Evolutionary conservation across 1,284 basidiomycete species (phyloP).

Genomic region (Tilletia horrida): DNA sequence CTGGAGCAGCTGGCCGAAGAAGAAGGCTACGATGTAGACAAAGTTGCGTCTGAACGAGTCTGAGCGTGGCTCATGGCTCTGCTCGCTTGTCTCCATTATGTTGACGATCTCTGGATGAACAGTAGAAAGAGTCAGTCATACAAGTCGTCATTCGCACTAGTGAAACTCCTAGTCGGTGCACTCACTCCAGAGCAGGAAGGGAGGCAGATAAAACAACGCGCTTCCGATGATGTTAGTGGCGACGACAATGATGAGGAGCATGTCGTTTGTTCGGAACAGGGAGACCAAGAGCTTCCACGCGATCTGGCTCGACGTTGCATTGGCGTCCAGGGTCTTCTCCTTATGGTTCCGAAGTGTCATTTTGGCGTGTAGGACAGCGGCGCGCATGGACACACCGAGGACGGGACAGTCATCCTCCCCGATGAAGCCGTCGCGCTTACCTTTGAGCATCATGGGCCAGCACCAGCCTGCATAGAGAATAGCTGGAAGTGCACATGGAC

Average conservation of each 20-base stretch:
- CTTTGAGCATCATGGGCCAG: constrained; percentile 11
- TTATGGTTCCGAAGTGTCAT: constrained; percentile 2
- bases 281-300: constrained; percentile 5
- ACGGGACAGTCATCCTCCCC: neutral
- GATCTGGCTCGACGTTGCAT: neutral
- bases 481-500: neutral
- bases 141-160: neutral
- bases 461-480: neutral
- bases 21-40: constrained; percentile 10
- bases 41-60: neutral
- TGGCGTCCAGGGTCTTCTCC: neutral
- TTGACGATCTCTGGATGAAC: constrained; percentile 2
- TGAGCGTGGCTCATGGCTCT: neutral
- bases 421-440: neutral
- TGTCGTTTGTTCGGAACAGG: constrained; percentile 3
- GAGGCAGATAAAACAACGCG: constrained; percentile 5
- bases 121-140: neutral
- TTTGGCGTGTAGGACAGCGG: constrained; percentile 13
- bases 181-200: neutral
- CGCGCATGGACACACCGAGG: constrained; percentile 13
- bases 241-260: neutral
- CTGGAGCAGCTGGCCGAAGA: constrained; percentile 11
- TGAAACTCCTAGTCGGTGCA: neutral
- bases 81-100: constrained; percentile 1
- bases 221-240: neutral